Evolutionary conservation across 306 rosid genomes (phyloP), one percentile per base, ranked within the genome.

Genomic region (Citrullus colocynthis): DNA sequence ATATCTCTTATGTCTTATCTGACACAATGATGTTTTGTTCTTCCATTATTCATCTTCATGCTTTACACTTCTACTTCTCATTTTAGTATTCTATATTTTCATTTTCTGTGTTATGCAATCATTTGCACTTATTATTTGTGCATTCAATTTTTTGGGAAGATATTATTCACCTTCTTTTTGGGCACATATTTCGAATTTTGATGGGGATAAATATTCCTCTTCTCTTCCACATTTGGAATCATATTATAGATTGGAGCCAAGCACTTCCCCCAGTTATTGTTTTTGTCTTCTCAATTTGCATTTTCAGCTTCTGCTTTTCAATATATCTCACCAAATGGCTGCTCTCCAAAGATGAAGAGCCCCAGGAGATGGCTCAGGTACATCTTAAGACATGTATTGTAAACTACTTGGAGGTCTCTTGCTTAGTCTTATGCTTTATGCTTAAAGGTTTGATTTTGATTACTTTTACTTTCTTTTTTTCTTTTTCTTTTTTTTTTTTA

Each of bases 341-440:
- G 66, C 99, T 95, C 11, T 87, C 97, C 1, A 95, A 95, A 83
- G 99, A 95, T 78, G 99, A 95, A 91, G 99, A 97, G 32, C 97
- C 99, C 55, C 96, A 89, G 34, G 99, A 95, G 88, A 95, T 95
- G 99, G 93, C 80, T 85, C 88, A 95, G 99, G 99, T 95, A 89
- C 76, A 79, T 81, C 80, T 80, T 59, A 42, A 20, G 55, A 67
- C 74, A 9, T 66, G 30, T 42, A 71, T 71, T 24, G 0, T 71
- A 9, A 13, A 14, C 34, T 24, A 5, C 34, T 45, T 21, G 41
- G 76, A 71, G 56, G 7, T 48, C 17, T 48, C 54, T 48, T 48
- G 16, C 54, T 48, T 48, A 48, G 54, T 48, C 54, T 48, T 48
- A 48, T 48, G 4, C 3, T 9, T 48, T 48, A 48, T 48, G 54